These are phyloP conservation scores for Staphylotrichum longicolle DNA, from an alignment of 495 filamentous ascomycete species.

Conservation along the genomic window DNA sequence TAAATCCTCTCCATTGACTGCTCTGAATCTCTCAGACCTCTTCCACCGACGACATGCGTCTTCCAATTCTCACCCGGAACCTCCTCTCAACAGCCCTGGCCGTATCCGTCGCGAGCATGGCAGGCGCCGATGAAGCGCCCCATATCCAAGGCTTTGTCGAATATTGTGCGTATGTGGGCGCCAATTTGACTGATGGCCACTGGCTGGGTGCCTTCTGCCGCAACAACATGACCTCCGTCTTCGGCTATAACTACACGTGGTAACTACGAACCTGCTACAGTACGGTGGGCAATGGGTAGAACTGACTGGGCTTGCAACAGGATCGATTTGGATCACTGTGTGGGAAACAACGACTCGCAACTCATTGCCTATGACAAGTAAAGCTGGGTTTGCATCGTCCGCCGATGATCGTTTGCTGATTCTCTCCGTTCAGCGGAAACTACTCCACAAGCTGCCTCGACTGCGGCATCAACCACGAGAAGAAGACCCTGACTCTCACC, in stretches of 20 bases:
- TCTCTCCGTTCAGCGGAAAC: slow-evolving; percentile 14
- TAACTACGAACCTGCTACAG: neutral
- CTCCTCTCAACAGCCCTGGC: neutral
- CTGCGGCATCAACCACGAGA: slow-evolving; percentile 16
- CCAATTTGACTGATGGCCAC: slow-evolving; percentile 20
- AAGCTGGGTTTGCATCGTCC: neutral
- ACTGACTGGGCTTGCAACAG: neutral
- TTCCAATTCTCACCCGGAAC: neutral
- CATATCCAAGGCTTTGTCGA: slow-evolving; percentile 16
- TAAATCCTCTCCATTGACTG: no score
- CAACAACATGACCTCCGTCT: slow-evolving; percentile 21
- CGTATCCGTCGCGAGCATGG: neutral
- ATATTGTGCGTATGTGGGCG: slow-evolving; percentile 18
- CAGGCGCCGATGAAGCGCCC: neutral
- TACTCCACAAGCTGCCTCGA: slow-evolving; percentile 24
- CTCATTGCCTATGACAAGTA: slow-evolving; percentile 23
- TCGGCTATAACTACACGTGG: slow-evolving; percentile 29
- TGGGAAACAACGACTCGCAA: slow-evolving; percentile 24
- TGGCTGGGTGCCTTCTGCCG: slow-evolving; percentile 24
- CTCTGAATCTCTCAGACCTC: no score
- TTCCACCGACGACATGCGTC: neutral
- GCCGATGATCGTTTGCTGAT: neutral
- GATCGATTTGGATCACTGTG: slow-evolving; percentile 27
- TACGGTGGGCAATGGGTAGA: no score
- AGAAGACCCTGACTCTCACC: slow-evolving; percentile 17